Evolutionary conservation across 306 rosid genomes (phyloP).

Genomic region (Potentilla sterilis): DNA sequence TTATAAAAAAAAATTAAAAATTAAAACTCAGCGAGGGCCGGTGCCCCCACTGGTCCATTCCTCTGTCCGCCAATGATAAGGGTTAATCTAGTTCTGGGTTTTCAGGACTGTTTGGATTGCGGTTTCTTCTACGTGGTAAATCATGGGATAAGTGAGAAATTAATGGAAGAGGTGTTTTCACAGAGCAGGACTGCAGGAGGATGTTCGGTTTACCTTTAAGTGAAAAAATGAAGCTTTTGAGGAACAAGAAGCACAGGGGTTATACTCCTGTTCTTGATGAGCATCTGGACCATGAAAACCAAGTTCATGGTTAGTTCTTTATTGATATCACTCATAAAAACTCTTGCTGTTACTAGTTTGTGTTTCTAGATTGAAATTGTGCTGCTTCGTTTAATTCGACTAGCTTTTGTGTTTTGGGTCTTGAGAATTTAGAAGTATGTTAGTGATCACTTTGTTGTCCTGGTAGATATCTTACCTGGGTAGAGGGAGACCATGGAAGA

Average conservation of each 20-base stretch:
- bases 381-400: not conserved
- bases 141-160: constrained; percentile 65
- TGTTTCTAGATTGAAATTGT: not conserved
- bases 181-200: constrained; percentile 65
- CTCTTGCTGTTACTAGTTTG: not conserved
- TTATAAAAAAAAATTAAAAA: no score
- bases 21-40: no score
- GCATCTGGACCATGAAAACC: constrained; percentile 65
- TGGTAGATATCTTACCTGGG: constrained; percentile 60
- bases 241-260: constrained; percentile 80
- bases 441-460: constrained; percentile 6
- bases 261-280: constrained; percentile 90
- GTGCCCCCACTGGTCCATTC: no score
- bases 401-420: not conserved
- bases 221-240: constrained; percentile 72
- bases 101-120: constrained; percentile 84
- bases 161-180: constrained; percentile 70
- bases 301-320: constrained; percentile 51
- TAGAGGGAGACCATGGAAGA: constrained; percentile 91
- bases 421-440: not conserved
- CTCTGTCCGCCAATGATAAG: no score
- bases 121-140: constrained; percentile 92
- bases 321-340: not conserved
- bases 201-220: constrained; percentile 51
- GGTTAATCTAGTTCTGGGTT: constrained; percentile 6